phyloP scores from a whole-genome alignment of 805 yeast genomes.

The Candida ovalis region DNA sequence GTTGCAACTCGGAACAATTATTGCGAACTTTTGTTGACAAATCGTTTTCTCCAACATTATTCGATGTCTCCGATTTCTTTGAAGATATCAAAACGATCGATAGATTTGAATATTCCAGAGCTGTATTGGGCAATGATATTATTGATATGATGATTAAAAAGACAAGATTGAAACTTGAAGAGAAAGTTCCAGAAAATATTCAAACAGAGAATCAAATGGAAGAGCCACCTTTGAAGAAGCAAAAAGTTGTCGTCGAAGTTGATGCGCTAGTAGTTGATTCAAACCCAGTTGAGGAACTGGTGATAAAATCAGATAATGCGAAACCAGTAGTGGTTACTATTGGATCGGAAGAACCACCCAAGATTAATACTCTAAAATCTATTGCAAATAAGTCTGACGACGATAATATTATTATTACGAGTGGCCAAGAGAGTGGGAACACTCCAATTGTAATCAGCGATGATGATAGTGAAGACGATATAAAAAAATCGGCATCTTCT shows the following conservation, averaged over 20 bases:
- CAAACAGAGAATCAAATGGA: not conserved
- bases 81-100: conserved; percentile 24
- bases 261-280: not conserved
- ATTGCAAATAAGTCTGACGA: not conserved
- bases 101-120: conserved; percentile 23
- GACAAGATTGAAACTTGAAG: not conserved
- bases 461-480: conserved; percentile 11
- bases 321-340: not conserved
- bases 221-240: not conserved
- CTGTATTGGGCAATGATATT: conserved; percentile 18
- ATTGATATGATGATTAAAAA: conserved; percentile 17
- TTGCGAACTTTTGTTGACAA: conserved; percentile 22
- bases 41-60: conserved; percentile 18
- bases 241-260: not conserved
- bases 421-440: not conserved
- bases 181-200: not conserved
- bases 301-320: not conserved
- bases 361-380: not conserved
- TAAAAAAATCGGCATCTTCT: not conserved
- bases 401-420: not conserved
- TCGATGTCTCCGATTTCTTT: conserved; percentile 28
- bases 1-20: conserved; percentile 19
- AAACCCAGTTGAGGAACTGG: not conserved
- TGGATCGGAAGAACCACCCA: not conserved
- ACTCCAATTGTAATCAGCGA: not conserved